Evolutionary conservation across 148 eudicot genomes (phyloP), one percentile per base, ranked within the genome.

Genomic region (Rhododendron vialii): DNA sequence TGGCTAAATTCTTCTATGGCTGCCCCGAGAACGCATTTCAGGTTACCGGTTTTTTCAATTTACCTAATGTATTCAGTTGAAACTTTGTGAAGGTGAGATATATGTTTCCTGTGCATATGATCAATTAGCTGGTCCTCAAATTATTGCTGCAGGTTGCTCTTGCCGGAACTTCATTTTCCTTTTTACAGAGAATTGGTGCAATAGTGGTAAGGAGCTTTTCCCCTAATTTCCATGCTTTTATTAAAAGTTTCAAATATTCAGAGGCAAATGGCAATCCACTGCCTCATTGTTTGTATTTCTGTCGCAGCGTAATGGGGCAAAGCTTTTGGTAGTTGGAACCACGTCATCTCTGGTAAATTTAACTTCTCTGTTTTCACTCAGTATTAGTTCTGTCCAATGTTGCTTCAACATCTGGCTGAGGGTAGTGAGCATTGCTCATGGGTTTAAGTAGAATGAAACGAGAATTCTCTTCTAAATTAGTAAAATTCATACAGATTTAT

Each of bases 1-100:
- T 97, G 65, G 88, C 96, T 57, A 95, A 93, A 84, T 97, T 95
- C 91, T 95, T 95, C 80, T 91, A 92, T 78, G 84, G 87, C 85
- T 97, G 99, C 83, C 99, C 99, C 63, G 99, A 95, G 61, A 97
- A 97, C 80, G 98, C 98, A 82, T 97, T 97, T 85, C 99, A 97
- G 98, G 99, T 94, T 83, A 83, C 45, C 73, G 5, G 65, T 55
- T 61, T 84, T 47, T 6, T 45, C 24, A 53, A n/a, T 71, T 50
- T 65, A 28, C 61, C 24, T 53, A 55, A 35, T 78, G 3, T 67
- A n/a, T 50, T 77, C 0, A 51, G 61, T 10, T 45, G 36, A 61
- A 47, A 17, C 73, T 24, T 43, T 36, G 59, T 53, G 55, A 35
- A 86, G 13, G 18, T 73, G 35, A 81, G 71, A 24, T 38, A 2